Percentiles rank a stretch among this genome's conserved stretches.
Conservation (phyloP, 306 rosid species). For the Rosa rugosa region DNA sequence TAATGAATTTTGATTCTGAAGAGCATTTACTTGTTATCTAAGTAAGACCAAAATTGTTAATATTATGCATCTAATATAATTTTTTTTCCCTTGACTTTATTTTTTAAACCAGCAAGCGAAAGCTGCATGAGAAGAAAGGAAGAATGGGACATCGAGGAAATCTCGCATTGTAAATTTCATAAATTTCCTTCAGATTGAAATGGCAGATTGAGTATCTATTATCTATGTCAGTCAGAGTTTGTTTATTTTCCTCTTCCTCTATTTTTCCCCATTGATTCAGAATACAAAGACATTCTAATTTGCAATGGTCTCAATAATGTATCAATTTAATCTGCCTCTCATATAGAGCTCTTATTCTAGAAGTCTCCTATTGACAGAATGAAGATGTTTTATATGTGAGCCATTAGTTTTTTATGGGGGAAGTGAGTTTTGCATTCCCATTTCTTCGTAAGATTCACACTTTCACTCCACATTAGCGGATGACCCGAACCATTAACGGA, state of each 20-base stretch:
- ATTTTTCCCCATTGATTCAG: conserved; percentile 31
- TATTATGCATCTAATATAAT: neutral
- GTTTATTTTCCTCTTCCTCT: conserved; percentile 13
- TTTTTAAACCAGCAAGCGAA: conserved; percentile 54
- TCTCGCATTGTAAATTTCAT: conserved; percentile 54
- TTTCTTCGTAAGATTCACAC: no score
- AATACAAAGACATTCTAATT: conserved; percentile 52
- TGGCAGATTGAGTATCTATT: conserved; percentile 36
- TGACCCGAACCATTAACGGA: no score
- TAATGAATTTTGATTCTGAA: neutral
- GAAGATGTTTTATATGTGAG: neutral
- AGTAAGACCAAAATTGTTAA: neutral
- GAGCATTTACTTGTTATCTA: neutral
- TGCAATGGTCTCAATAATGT: conserved; percentile 42
- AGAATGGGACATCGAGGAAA: conserved; percentile 41
- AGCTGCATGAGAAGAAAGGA: conserved; percentile 60
- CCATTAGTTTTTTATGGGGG: neutral
- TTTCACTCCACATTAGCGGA: no score
- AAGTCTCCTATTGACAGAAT: conserved; percentile 1
- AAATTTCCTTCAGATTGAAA: conserved; percentile 38
- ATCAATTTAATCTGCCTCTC: neutral
- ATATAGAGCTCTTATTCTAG: neutral
- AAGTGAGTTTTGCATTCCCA: neutral
- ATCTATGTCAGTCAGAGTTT: conserved; percentile 34
- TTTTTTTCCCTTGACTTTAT: neutral